Conservation (phyloP, 2,329 filamentous ascomycete genomes). For the Diaporthe destruens region DNA sequence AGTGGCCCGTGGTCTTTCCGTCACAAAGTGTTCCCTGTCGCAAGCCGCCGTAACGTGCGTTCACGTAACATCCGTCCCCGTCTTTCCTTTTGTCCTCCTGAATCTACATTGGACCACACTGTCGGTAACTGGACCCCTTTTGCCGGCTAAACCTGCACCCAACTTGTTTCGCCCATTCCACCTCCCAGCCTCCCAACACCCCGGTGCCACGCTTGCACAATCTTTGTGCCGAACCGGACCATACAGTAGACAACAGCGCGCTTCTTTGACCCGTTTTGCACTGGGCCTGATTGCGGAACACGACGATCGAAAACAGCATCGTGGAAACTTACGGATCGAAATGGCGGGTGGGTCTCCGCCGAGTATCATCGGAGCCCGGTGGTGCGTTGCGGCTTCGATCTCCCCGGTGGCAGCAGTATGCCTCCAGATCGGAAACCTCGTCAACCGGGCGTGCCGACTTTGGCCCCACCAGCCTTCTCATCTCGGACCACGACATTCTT, state of each 20-base stretch:
- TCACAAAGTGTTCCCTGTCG: background rate
- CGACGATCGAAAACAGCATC: background rate
- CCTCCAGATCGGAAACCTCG: slow-evolving; percentile 18
- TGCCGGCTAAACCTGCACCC: slow-evolving; percentile 16
- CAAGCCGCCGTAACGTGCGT: slow-evolving; percentile 1
- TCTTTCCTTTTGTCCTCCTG: background rate
- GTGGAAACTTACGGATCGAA: slow-evolving; percentile 3
- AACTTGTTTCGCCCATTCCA: background rate
- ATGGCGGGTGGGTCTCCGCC: background rate
- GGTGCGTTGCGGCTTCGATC: slow-evolving; percentile 10
- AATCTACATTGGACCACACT: slow-evolving; percentile 1
- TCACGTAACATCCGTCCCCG: slow-evolving; percentile 12
- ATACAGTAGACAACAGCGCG: background rate
- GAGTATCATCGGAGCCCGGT: background rate
- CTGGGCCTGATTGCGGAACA: background rate
- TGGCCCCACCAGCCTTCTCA: background rate
- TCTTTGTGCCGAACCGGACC: background rate
- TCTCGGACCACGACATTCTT: background rate
- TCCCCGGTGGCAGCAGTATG: background rate
- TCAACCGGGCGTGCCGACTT: background rate
- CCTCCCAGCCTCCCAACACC: too few relatives aligned
- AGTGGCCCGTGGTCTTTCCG: background rate
- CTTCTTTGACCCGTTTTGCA: background rate
- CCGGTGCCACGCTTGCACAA: background rate
- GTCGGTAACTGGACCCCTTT: slow-evolving; percentile 16